Evolutionary conservation across 371 early-diverging fungal species (phyloP), one percentile per base, ranked within the genome.

Genomic region (Nematocida sp.): DNA sequence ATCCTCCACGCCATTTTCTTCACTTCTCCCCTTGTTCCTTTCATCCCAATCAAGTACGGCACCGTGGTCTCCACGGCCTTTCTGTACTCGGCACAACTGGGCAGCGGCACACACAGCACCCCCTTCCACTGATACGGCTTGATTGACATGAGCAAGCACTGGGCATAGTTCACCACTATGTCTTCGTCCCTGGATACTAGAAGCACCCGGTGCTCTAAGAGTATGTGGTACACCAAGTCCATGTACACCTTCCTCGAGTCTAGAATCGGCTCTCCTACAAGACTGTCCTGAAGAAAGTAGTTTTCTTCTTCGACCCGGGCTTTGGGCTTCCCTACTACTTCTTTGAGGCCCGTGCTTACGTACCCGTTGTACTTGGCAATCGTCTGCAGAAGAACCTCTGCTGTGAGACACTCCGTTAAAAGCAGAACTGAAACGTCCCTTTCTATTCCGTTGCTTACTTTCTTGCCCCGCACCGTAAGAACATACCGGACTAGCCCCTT

Each of bases 281-380:
- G 67, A 29, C 37, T 31, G n/a, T 67, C 67, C 50, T 67, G 13
- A 13, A 67, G 58, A 27, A 67, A 29, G 37, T 67, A 60, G 41
- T 29, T 58, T 8, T 7, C 7, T 13, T 38, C 2, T 4, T 8
- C 29, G 8, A 25, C 21, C n/a, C 25, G n/a, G 21, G 11, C 4
- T 27, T 66, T 52, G 34, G 46, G 21, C 17, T 19, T 36, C 15
- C 27, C 37, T 8, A 67, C 29, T 46, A 62, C 40, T 58, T 67
- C 67, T 46, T 58, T 56, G 5, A 67, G 17, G 31, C 67, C 58
- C 8, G 67, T 62, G 7, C 67, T 25, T 25, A 62, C 36, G 43
- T 67, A 67, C 11, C 13, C 45, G 49, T 67, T 67, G 58, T 67
- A 67, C 31, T 62, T 67, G 40, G n/a, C 57, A 25, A 67, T 56